phyloP scores from a whole-genome alignment of 2,329 filamentous ascomycete species.

The Epichloe gansuensis region DNA sequence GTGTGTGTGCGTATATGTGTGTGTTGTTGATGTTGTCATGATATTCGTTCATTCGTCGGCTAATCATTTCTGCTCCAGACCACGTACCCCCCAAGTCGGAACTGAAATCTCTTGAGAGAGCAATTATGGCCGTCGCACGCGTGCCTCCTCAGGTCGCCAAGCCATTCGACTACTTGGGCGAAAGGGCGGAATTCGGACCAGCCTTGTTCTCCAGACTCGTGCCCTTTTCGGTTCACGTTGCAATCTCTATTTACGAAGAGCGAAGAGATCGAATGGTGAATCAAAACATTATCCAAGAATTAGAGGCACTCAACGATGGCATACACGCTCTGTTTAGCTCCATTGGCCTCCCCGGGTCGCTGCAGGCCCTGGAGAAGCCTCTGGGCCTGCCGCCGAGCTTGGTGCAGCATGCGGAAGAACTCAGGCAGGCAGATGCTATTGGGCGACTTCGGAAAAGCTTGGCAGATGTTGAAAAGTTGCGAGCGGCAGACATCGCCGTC shows the following conservation, averaged over 20 bases:
- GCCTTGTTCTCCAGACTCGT: slow-evolving; percentile 85
- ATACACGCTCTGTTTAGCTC: slow-evolving; percentile 70
- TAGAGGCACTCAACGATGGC: slow-evolving; percentile 68
- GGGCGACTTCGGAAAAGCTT: slow-evolving; percentile 66
- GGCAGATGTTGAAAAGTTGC: slow-evolving; percentile 82
- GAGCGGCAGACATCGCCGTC: slow-evolving; percentile 59
- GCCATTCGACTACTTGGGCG: slow-evolving; percentile 67
- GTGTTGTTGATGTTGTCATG: too few species aligned
- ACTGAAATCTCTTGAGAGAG: slow-evolving; percentile 71
- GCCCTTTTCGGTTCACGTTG: slow-evolving; percentile 89
- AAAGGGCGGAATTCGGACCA: slow-evolving; percentile 66
- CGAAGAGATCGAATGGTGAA: slow-evolving; percentile 82
- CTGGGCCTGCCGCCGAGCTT: slow-evolving; percentile 76
- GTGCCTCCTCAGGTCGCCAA: slow-evolving; percentile 72
- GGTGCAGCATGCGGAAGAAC: slow-evolving; percentile 83
- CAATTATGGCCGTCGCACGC: slow-evolving; percentile 72
- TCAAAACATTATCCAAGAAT: slow-evolving; percentile 69
- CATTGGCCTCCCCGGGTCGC: slow-evolving; percentile 76
- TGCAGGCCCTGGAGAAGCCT: slow-evolving; percentile 91
- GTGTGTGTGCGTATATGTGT: too few species aligned
- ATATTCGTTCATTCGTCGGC: slow-evolving; percentile 5
- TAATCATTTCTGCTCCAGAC: slow-evolving; percentile 30
- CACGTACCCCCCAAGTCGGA: slow-evolving; percentile 85
- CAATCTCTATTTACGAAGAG: slow-evolving; percentile 90
- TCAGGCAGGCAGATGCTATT: slow-evolving; percentile 79